Conservation (phyloP, 352 stramenopile species). For the Elongisporangium undulatum region DNA sequence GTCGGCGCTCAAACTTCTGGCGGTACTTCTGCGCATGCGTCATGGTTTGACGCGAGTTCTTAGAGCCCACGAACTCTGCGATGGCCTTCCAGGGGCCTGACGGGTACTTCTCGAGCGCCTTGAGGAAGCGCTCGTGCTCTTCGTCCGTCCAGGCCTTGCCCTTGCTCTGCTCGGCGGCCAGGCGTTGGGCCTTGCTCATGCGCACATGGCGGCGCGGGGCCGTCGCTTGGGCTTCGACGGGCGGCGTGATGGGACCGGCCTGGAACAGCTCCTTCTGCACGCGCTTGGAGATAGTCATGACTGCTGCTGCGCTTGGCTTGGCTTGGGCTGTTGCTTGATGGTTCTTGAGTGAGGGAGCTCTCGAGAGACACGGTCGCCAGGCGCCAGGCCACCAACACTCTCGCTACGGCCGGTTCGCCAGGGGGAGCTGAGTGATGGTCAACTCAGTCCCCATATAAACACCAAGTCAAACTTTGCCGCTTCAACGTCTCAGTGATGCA, state of each 20-base stretch:
- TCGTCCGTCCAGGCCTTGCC: constrained; percentile 47
- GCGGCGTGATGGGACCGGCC: constrained; percentile 23
- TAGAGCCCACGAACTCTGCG: constrained; percentile 49
- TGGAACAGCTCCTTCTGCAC: constrained; percentile 51
- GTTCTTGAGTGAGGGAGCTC: neutral
- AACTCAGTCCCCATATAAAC: neutral
- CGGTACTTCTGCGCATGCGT: constrained; percentile 35
- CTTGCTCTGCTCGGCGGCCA: constrained; percentile 39
- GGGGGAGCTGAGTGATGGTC: neutral
- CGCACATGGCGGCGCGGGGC: neutral
- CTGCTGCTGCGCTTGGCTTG: constrained; percentile 4
- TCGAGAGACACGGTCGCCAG: neutral
- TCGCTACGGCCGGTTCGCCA: neutral
- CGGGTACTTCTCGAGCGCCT: constrained; percentile 47
- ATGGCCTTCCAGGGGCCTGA: constrained; percentile 62
- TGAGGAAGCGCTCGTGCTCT: constrained; percentile 55
- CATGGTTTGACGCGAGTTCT: constrained; percentile 46
- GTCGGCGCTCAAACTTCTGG: constrained; percentile 37
- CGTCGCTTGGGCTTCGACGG: neutral
- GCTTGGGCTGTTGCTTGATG: neutral
- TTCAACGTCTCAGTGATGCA: neutral
- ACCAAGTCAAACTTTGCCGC: neutral
- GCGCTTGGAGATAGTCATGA: constrained; percentile 56
- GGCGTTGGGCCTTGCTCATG: constrained; percentile 13
- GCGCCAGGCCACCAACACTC: neutral